These are phyloP conservation scores for Barbatosphaeria neglecta DNA, from an alignment of 495 filamentous ascomycete genomes.

Conservation along the genomic window DNA sequence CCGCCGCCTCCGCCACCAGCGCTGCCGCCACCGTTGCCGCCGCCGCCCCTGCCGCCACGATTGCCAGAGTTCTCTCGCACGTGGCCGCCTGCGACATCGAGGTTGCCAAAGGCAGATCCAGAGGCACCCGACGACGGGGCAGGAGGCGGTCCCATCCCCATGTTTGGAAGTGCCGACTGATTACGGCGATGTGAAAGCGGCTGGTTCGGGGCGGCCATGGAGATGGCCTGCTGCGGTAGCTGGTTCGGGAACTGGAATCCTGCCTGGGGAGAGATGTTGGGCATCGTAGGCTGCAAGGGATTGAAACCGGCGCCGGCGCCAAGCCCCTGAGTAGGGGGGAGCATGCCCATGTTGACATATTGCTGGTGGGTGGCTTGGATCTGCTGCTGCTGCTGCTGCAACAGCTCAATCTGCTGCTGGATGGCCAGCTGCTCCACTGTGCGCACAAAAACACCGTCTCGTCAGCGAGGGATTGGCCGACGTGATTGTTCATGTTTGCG, in stretches of 20 bases:
- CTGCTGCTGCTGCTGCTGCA: conserved; percentile 97
- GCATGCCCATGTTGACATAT: conserved; percentile 92
- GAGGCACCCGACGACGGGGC: conserved; percentile 94
- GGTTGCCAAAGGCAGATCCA: conserved; percentile 69
- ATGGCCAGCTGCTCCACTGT: conserved; percentile 96
- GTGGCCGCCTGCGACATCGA: conserved; percentile 50
- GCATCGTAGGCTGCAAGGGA: conserved; percentile 50
- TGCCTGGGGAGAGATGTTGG: conserved; percentile 71
- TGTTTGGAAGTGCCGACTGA: conserved; percentile 89
- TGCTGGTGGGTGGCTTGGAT: conserved; percentile 93
- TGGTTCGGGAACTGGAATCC: conserved; percentile 86
- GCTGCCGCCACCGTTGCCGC: conserved; percentile 39
- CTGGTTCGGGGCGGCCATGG: conserved; percentile 66
- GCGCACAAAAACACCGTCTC: too few species aligned
- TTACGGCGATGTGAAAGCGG: conserved; percentile 89
- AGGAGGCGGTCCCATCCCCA: conserved; percentile 87
- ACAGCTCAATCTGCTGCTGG: conserved; percentile 94
- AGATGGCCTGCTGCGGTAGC: conserved; percentile 57
- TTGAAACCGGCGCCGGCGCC: conserved; percentile 55
- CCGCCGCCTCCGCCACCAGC: conserved; percentile 50
- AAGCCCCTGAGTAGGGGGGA: conserved; percentile 71
- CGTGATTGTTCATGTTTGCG: too few species aligned
- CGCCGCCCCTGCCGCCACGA: conserved; percentile 65
- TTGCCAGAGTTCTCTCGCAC: conserved; percentile 57
- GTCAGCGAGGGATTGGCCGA: neutral